These are phyloP conservation scores for Asterella californica DNA, from an alignment of 225 moss, liverwort and hornwort species.

Conservation along the genomic window DNA sequence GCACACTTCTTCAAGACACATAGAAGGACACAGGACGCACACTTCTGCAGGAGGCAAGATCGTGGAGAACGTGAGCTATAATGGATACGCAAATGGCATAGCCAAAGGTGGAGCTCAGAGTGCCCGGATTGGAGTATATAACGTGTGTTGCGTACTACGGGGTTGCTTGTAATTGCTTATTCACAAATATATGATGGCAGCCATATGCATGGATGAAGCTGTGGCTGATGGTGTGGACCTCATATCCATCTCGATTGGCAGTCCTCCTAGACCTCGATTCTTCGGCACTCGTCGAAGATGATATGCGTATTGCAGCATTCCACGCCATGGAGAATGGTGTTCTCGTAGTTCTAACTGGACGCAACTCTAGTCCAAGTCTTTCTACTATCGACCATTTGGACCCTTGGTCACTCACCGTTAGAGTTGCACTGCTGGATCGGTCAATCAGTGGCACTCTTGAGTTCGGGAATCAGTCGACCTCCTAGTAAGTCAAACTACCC, in stretches of 20 bases:
- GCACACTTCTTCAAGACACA: constrained; percentile 70
- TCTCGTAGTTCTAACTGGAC: constrained; percentile 53
- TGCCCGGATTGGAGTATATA: constrained; percentile 61
- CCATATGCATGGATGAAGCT: constrained; percentile 58
- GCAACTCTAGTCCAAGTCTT: constrained; percentile 28
- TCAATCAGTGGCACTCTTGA: background rate
- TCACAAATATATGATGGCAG: constrained; percentile 65
- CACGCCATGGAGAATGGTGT: constrained; percentile 60
- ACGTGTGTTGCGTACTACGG: constrained; percentile 50
- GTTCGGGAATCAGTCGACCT: background rate
- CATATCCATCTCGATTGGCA: constrained; percentile 56
- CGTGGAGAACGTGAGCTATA: constrained; percentile 48
- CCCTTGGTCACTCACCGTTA: constrained; percentile 71
- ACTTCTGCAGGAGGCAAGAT: constrained; percentile 53
- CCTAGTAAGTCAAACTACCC: background rate
- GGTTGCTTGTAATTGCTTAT: constrained; percentile 42
- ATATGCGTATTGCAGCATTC: constrained; percentile 52
- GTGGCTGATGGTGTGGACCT: constrained; percentile 62
- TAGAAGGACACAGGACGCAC: too few relatives aligned
- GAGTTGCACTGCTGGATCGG: constrained; percentile 53
- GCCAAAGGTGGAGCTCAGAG: constrained; percentile 61
- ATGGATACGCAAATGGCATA: constrained; percentile 58
- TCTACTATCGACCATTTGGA: constrained; percentile 36
- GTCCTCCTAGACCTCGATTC: too few relatives aligned
- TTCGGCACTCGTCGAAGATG: constrained; percentile 41